These are phyloP conservation scores for Closterium sp. DNA, from an alignment of 139 green algal species.

Conservation along the genomic window DNA sequence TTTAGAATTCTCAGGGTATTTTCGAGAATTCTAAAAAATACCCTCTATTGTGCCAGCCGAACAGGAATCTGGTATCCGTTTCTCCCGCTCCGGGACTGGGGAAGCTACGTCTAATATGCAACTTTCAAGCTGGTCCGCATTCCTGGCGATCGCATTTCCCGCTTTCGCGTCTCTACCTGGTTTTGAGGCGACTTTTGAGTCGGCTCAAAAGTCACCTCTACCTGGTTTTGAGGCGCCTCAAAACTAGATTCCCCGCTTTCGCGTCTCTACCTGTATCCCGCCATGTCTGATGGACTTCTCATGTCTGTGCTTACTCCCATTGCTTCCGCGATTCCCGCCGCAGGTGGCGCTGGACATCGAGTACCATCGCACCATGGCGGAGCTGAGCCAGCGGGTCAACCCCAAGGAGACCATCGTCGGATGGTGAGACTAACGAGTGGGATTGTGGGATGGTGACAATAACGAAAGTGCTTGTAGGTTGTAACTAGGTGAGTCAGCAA, in stretches of 20 bases:
- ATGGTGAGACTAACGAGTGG: conserved; percentile 65
- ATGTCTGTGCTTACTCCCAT: no score
- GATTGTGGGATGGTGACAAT: no score
- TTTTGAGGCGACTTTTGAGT: no score
- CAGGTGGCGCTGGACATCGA: conserved; percentile 90
- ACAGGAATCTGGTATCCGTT: neutral
- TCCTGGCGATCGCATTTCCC: neutral
- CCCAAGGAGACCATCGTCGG: conserved; percentile 81
- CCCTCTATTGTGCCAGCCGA: neutral
- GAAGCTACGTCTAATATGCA: neutral
- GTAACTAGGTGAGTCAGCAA: no score
- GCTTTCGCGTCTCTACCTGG: neutral
- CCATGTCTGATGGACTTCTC: neutral
- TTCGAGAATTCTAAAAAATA: no score
- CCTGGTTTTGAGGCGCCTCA: no score
- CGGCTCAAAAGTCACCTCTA: no score
- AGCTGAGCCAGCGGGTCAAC: conserved; percentile 85
- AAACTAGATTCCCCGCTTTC: no score
- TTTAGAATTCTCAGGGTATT: no score
- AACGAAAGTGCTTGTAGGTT: no score
- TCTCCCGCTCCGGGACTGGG: neutral
- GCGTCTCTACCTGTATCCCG: no score
- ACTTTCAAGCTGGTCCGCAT: neutral
- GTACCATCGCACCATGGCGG: conserved; percentile 90
- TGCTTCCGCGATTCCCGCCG: neutral